A percentile compares a stretch with the other conserved stretches of the same genome.
Conservation (phyloP, 2,329 filamentous ascomycete genomes). For the Microdochium nivale region DNA sequence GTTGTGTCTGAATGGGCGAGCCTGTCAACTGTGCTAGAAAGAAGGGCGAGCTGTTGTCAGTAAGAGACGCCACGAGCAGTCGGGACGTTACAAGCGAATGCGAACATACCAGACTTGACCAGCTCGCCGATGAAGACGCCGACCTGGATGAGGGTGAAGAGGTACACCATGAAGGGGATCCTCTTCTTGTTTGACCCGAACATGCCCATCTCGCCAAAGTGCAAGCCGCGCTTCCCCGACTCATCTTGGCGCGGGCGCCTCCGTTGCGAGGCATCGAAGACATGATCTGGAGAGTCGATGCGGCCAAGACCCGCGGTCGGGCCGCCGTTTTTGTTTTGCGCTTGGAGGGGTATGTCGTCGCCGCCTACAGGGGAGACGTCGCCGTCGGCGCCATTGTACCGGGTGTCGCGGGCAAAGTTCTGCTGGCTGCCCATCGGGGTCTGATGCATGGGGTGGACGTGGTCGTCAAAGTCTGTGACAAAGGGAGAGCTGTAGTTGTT, state of each 20-base stretch:
- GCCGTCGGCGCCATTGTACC: conserved; percentile 42
- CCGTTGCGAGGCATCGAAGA: conserved; percentile 44
- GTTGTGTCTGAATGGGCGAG: conserved; percentile 69
- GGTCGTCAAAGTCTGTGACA: conserved; percentile 59
- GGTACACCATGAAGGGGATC: conserved; percentile 75
- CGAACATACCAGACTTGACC: conserved; percentile 64
- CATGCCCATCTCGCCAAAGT: conserved; percentile 53
- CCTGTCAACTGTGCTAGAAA: conserved; percentile 62
- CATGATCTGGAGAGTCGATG: conserved; percentile 43
- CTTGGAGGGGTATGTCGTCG: conserved; percentile 50
- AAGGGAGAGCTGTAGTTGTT: conserved; percentile 43
- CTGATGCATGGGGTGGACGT: conserved; percentile 43
- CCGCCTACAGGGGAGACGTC: conserved; percentile 29
- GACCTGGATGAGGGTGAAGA: conserved; percentile 68
- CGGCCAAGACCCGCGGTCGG: conserved; percentile 9
- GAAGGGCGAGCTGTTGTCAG: conserved; percentile 6
- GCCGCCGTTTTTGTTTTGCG: conserved; percentile 33
- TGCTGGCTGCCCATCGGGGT: conserved; percentile 27
- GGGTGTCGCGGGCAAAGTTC: conserved; percentile 43
- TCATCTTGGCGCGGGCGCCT: conserved; percentile 8
- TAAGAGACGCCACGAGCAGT: conserved; percentile 1
- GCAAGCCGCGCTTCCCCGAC: conserved; percentile 30
- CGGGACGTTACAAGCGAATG: background rate
- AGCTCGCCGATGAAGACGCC: conserved; percentile 85
- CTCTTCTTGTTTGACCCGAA: conserved; percentile 44